Percentiles rank a stretch among this genome's conserved stretches.
These are phyloP conservation scores for Dryas alaskensis DNA, from an alignment of 306 rosid species.

Conservation along the genomic window DNA sequence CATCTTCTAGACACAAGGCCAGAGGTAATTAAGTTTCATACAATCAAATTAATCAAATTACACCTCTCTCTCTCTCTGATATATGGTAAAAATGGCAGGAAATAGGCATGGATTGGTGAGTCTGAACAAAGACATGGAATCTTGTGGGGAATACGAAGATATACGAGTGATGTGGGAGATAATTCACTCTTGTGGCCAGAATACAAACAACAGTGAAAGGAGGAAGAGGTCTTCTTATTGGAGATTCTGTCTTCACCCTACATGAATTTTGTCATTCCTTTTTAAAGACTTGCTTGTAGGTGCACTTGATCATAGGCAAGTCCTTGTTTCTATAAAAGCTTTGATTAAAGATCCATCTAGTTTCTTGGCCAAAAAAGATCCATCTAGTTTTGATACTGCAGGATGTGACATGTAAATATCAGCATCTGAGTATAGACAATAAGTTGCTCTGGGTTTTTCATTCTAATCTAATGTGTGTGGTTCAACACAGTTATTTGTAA, in stretches of 20 bases:
- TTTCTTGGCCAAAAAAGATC: too few relatives aligned
- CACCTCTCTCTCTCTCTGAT: background rate
- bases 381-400: background rate
- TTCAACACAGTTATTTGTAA: background rate
- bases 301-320: too few relatives aligned
- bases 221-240: constrained; percentile 32
- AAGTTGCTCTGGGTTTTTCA: background rate
- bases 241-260: constrained; percentile 43
- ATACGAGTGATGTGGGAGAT: constrained; percentile 91
- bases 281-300: background rate
- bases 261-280: constrained; percentile 22
- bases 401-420: background rate
- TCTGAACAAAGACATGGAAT: constrained; percentile 72
- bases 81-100: constrained; percentile 39
- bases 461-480: background rate
- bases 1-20: constrained; percentile 37
- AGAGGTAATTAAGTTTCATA: constrained; percentile 40
- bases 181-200: constrained; percentile 61
- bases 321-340: too few relatives aligned
- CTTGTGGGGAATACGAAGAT: constrained; percentile 74
- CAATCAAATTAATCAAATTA: background rate
- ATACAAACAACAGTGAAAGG: constrained; percentile 23
- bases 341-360: background rate
- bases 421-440: background rate
- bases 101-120: constrained; percentile 47